Evolutionary conservation across 306 rosid species (phyloP), one percentile per base, ranked within the genome.

Genomic region (Corylus avellana): DNA sequence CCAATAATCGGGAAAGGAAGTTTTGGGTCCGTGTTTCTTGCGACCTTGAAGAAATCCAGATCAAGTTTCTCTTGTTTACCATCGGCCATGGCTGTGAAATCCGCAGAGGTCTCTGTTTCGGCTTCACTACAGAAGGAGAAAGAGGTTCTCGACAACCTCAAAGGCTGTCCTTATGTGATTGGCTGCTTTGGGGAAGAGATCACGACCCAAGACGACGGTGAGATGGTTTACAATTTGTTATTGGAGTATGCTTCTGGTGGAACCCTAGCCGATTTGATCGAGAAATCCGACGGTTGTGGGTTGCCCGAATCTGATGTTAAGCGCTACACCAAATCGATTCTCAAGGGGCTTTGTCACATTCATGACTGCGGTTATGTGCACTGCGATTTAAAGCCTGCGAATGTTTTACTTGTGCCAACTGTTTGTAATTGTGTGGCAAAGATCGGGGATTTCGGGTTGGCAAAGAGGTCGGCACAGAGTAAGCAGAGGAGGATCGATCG

Each of bases 381-480:
- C 22, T 83, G 86, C 46, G 83, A 83, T 79, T 70, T 83, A 77
- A 83, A 83, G 80, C 86, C 86, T 0, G 70, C 25, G 11, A 83
- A 83, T 66, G 77, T 79, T 35, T 14, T 83, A 46, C 76, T 83
- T 42, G 53, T 83, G 62, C 48, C 72, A 0, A 58, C 5, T 50
- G 2, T 66, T 51, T 2, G 10, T 25, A 25, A 8, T 8, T 79
- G 61, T 17, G 64, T 75, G 17, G 84, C 87, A 37, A 84, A 84
- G 72, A 77, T 84, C 17, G 79, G 74, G 49, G 84, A 84, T 80
- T 73, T 80, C 1, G 87, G 84, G 73, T 59, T 79, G 59, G 76
- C 84, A 1, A 80, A 74, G 62, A 84, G 76, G 76, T 61, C 9
- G 0, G 56, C 29, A 7, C 32, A 27, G 48, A 77, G 78, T n/a